phyloP scores from a whole-genome alignment of 345 rosid genomes.

The Arabis hirsuta region DNA sequence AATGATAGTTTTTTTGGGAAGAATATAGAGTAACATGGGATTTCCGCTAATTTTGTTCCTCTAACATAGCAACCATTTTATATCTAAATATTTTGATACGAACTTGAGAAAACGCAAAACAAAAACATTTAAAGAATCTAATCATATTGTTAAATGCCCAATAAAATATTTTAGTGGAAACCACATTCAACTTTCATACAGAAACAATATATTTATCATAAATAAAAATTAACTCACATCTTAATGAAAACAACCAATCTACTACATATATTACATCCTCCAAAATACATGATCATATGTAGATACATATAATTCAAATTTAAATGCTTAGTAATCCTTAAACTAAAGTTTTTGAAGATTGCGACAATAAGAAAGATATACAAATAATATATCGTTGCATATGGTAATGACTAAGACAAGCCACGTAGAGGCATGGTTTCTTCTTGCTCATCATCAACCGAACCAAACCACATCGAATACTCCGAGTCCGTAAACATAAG shows the following conservation, averaged over 20 bases:
- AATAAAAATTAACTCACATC: no score
- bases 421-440: constrained; percentile 36
- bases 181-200: no score
- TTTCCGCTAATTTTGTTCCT: no score
- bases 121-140: no score
- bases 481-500: constrained; percentile 19
- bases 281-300: not conserved
- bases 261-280: constrained; percentile 7
- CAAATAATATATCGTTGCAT: constrained; percentile 1
- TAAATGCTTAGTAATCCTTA: constrained; percentile 3
- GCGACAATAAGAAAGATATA: not conserved
- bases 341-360: not conserved
- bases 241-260: constrained; percentile 1
- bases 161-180: no score
- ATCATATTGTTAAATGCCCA: no score
- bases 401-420: constrained; percentile 24
- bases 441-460: constrained; percentile 21
- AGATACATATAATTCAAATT: not conserved
- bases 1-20: no score
- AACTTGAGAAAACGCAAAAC: no score
- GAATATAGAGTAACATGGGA: no score
- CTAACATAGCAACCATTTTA: no score
- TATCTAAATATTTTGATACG: not conserved
- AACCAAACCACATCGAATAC: constrained; percentile 29
- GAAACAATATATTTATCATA: no score